Percentiles rank a stretch among this genome's conserved stretches.
Conservation (phyloP, 2,329 filamentous ascomycete species). For the Pseudocercospora eumusae region DNA sequence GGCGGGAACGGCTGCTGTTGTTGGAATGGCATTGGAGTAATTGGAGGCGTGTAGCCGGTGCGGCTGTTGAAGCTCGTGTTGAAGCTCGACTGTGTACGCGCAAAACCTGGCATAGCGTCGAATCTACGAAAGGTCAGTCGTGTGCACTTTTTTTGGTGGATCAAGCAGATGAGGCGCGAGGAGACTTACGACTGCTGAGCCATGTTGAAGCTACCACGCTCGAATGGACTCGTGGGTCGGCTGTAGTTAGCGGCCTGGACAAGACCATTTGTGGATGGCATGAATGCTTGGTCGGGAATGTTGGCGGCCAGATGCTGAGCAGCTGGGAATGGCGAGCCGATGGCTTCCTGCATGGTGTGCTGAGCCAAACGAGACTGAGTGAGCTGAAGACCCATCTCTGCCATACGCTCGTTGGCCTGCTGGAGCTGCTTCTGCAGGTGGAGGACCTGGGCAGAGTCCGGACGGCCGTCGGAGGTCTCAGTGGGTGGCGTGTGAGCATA, state of each 20-base stretch:
- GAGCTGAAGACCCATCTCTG: slow-evolving; percentile 70
- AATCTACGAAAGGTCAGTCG: slow-evolving; percentile 23
- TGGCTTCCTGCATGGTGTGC: slow-evolving; percentile 58
- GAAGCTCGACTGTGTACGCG: slow-evolving; percentile 19
- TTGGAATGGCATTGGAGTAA: slow-evolving; percentile 33
- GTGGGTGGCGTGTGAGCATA: slow-evolving; percentile 34
- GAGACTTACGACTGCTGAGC: slow-evolving; percentile 26
- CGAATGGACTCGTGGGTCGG: slow-evolving; percentile 22
- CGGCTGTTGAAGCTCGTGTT: slow-evolving; percentile 17
- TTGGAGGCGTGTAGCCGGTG: slow-evolving; percentile 33
- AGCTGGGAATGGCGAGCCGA: slow-evolving; percentile 37
- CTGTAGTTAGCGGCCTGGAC: slow-evolving; percentile 18
- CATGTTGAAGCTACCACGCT: slow-evolving; percentile 25
- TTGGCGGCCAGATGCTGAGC: slow-evolving; percentile 36
- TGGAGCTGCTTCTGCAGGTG: slow-evolving; percentile 71
- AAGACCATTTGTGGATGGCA: slow-evolving; percentile 16
- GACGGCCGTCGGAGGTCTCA: slow-evolving; percentile 30
- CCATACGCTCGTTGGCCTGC: slow-evolving; percentile 69
- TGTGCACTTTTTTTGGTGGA: neutral
- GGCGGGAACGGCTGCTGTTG: slow-evolving; percentile 7
- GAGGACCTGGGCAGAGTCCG: slow-evolving; percentile 61
- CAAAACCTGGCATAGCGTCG: slow-evolving; percentile 20
- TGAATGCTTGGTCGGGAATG: slow-evolving; percentile 29
- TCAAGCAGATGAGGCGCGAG: neutral
- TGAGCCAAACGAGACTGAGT: slow-evolving; percentile 63